Base-by-base conservation (phyloP, 129 eudicot genomes). In the Escallonia herrerae region DNA sequence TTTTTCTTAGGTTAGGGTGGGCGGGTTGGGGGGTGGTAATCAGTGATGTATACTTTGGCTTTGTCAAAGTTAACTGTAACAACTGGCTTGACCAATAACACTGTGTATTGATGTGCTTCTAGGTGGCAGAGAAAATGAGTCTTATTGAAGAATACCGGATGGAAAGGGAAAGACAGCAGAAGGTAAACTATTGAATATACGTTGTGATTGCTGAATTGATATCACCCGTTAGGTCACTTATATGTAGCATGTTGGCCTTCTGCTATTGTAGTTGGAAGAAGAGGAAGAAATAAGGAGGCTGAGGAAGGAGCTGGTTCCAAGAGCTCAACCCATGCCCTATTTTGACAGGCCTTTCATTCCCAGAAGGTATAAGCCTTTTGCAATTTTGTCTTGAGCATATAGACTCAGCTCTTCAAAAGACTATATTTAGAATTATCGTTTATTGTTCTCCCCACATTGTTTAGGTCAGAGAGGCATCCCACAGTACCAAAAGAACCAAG, bases 291-390 rank as follows among this genome's bases (percentile, higher is more conserved):
- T 86, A 58, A 77, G 74, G 76, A 86, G 96, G 62, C 72, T 93
- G 61, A 81, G 95, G 68, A 93, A 89, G 84, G 96, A 81, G 64
- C 96, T 89, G 38, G 83, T 93, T 64, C 99, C 96, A 9, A 93
- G 71, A 78, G 99, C 99, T 72, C 99, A 93, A 70, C 99, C 96
- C 5, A 83, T 93, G 96, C 99, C 99, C 40, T 93, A 83, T 59
- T 93, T 93, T 43, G 93, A 93, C 76, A 77, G 91, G 72, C 99
- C 99, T 58, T 93, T 93, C 71, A 52, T 89, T 67, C 99, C 99
- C 5, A 89, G 82, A 78, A 86, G 99, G 97, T 87, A 76, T 58
- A 39, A 9, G 45, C 1, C 14, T 7, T n/a, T 14, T 10, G 5
- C n/a, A 38, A 6, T 15, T 45, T 43, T 62, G 38, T 62, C 44